A percentile compares a stretch with the other conserved stretches of the same genome.
Evolutionary conservation across 2,329 filamentous ascomycete genomes (phyloP).

Genomic region (Fusarium ambrosium): DNA sequence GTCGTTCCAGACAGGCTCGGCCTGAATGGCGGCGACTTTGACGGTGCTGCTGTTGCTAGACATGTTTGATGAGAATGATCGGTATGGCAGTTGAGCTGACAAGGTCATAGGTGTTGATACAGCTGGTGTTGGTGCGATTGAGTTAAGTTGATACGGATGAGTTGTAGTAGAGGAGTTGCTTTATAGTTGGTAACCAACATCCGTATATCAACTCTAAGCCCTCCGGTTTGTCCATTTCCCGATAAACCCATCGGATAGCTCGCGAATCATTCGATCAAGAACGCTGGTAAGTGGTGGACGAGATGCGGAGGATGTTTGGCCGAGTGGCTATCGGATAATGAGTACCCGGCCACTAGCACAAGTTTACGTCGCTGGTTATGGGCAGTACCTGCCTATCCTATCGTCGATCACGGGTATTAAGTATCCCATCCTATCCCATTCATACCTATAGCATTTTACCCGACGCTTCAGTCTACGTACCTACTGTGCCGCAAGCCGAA

Average conservation of each 20-base stretch:
- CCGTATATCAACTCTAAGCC: not conserved
- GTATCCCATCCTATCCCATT: not conserved
- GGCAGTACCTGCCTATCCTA: not conserved
- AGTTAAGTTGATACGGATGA: not conserved
- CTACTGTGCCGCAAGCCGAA: not conserved
- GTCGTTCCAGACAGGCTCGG: conserved; percentile 46
- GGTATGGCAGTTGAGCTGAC: not conserved
- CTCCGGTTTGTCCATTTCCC: not conserved
- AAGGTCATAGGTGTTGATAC: not conserved
- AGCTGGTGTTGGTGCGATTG: not conserved
- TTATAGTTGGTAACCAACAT: not conserved
- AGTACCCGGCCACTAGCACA: not conserved
- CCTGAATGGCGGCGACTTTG: conserved; percentile 46
- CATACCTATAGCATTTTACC: not conserved
- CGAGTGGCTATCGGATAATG: not conserved
- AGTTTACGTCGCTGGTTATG: not conserved
- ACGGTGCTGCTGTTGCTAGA: conserved; percentile 1
- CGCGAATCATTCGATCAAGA: not conserved
- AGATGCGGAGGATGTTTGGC: not conserved
- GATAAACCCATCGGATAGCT: not conserved
- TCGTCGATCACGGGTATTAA: not conserved
- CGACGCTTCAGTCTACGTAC: not conserved
- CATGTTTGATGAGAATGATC: not conserved
- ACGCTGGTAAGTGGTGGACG: not conserved
- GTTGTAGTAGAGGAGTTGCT: not conserved